Evolutionary conservation across 164 flowering plant genomes (phyloP), one percentile per base, ranked within the genome.

Genomic region (Sextonia rubra): DNA sequence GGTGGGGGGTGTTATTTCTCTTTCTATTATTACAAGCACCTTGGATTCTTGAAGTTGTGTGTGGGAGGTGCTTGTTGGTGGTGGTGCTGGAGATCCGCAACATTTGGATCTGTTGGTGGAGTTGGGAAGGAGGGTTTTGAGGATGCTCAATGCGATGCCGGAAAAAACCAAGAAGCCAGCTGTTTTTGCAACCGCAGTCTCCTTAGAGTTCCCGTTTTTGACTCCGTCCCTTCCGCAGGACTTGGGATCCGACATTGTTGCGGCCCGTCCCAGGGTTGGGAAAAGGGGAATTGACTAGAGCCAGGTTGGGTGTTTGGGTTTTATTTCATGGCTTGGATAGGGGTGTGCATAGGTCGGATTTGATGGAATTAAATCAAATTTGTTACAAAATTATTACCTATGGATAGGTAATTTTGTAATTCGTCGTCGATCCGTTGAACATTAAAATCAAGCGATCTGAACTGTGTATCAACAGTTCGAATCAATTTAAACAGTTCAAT

Each of bases 81-180:
- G 17, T 52, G 58, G 58, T 15, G 58, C 18, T 15, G 58, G 2
- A 52, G 58, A 52, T 14, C 12, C n/a, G n/a, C 58, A 14, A 2
- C 58, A 52, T 22, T 49, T 26, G 71, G 32, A 58, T 30, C 30
- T 62, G 68, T 72, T 70, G 26, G 69, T 69, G 26, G 66, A 68
- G 74, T 78, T 78, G 78, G 81, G 81, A 75, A 63, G 78, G 49
- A 83, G 72, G 71, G 88, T 61, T 76, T 81, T 83, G 77, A 83
- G 80, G 64, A 85, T 80, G 78, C 88, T 85, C 69, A 85, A 68
- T 52, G 84, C 84, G 65, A 83, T 83, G 60, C 88, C 88, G 1
- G 88, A 83, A 68, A 85, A 78, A 15, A 80, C 86, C 7, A 83
- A 71, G 68, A 85, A 69, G 22, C 85, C 88, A 23, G 83, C 86